Percentiles rank a stretch among this genome's conserved stretches.
phyloP scores from a whole-genome alignment of 2,329 filamentous ascomycete species.

The Tolypocladium tundrense region DNA sequence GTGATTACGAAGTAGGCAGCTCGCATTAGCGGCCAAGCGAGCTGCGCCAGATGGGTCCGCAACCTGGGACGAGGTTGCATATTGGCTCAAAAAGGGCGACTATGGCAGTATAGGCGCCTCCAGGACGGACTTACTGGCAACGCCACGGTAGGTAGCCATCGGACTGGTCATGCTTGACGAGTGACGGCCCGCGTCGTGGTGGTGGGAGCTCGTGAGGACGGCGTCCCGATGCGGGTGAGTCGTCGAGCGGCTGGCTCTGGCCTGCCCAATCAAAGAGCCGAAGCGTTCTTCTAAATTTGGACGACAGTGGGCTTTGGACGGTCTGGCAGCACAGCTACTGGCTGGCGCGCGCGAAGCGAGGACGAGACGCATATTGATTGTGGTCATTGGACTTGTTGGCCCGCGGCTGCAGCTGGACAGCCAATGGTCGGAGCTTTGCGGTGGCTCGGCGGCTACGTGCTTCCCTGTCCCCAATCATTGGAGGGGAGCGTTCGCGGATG shows the following conservation, averaged over 20 bases:
- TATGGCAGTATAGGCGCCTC: background rate
- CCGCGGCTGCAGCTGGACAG: conserved; percentile 10
- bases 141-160: background rate
- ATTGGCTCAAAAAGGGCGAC: background rate
- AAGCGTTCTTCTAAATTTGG: conserved; percentile 24
- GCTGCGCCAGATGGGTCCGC: conserved; percentile 6
- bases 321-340: conserved; percentile 13
- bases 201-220: background rate
- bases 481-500: background rate
- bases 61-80: conserved; percentile 4
- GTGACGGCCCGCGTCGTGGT: background rate
- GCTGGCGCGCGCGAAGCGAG: conserved; percentile 30
- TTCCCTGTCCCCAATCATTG: conserved; percentile 8
- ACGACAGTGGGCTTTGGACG: conserved; percentile 12
- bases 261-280: conserved; percentile 21
- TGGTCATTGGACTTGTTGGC: conserved; percentile 4
- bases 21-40: conserved; percentile 14
- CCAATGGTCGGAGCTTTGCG: conserved; percentile 11
- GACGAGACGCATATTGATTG: conserved; percentile 8
- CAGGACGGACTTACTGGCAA: background rate
- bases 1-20: conserved; percentile 16
- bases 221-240: background rate
- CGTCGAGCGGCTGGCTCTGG: background rate
- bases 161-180: background rate
- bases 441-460: conserved; percentile 15